Base-by-base conservation (phyloP, 2,329 filamentous ascomycete genomes). In the Parascedosporium putredinis region DNA sequence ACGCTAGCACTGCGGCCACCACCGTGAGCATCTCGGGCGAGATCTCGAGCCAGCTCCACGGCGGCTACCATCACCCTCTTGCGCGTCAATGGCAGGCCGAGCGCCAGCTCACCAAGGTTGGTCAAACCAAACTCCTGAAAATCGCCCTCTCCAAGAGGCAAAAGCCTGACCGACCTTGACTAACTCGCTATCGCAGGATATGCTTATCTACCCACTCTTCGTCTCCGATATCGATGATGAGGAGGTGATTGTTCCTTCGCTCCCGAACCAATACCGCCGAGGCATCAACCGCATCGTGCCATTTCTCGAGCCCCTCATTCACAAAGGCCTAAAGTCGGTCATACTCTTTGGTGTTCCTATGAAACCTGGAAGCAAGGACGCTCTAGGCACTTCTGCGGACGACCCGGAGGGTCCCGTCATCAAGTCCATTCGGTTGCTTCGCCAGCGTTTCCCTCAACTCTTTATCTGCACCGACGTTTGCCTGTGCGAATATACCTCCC, bases 171-270 rank as follows among this genome's bases (percentile, higher is more conserved):
- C n/a, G n/a, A n/a, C n/a, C n/a, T n/a, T n/a, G n/a, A n/a, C n/a
- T n/a, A n/a, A 27, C 25, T 47, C 24, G 31, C 8, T 40, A 7
- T 18, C 53, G 8, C 60, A 95, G 88, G 93, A 90, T 33, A 97
- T 97, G 93, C 84, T 98, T 60, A 96, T 98, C 61, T 97, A 94
- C 69, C 93, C 93, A 10, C 78, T 98, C 57, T 98, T 98, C 72
- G 81, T 98, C 56, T 95, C 93, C 60, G 93, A 98, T 67, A 81
- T 87, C 62, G 86, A 91, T 31, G 88, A 97, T 61, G 91, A 97
- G 70, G 87, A 96, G 71, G 86, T 84, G 12, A 75, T 86, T 14
- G 94, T 98, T 51, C 84, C 90, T 47, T 95, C 90, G 18, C 79
- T 98, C 3, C 93, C 93, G 1, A 88, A 89, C 64, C 91, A 97